phyloP scores from a whole-genome alignment of 768 basidiomycete species.

The Rhodotorula kratochvilovae region DNA sequence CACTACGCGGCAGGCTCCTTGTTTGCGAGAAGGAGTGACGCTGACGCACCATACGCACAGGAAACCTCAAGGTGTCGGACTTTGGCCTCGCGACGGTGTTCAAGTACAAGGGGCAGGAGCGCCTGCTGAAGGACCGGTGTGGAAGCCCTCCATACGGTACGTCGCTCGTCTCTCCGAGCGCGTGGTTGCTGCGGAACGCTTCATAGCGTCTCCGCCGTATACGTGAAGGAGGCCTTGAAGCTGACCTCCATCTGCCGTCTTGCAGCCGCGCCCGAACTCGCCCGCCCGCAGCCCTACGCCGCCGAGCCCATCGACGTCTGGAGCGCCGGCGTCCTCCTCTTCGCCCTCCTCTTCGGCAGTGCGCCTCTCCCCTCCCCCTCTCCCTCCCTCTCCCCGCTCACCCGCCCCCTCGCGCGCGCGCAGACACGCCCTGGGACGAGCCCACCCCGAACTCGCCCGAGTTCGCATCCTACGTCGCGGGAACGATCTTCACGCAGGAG shows the following conservation, averaged over 20 bases:
- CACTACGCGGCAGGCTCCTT: too few species aligned
- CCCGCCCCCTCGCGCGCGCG: not conserved
- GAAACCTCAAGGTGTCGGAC: conserved; percentile 81
- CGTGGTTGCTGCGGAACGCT: not conserved
- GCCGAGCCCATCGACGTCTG: conserved; percentile 94
- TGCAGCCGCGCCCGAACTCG: conserved; percentile 77
- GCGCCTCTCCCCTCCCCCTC: conserved; percentile 18
- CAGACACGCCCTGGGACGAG: conserved; percentile 98
- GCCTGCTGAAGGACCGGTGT: conserved; percentile 72
- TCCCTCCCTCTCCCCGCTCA: not conserved
- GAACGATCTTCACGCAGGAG: conserved; percentile 42
- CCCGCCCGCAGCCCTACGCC: conserved; percentile 62
- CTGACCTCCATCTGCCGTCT: too few species aligned
- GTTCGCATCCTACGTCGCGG: conserved; percentile 67
- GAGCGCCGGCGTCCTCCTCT: conserved; percentile 92
- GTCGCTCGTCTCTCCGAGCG: not conserved
- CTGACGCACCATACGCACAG: not conserved
- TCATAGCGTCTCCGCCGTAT: too few species aligned
- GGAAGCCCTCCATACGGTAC: conserved; percentile 76
- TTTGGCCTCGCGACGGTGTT: conserved; percentile 91
- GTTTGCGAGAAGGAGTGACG: too few species aligned
- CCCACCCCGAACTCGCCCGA: conserved; percentile 74
- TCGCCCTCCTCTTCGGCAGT: conserved; percentile 87
- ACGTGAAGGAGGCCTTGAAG: too few species aligned
- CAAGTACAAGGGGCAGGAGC: conserved; percentile 76